Evolutionary conservation across 768 basidiomycete genomes (phyloP).

Genomic region (Agaricus blazei): DNA sequence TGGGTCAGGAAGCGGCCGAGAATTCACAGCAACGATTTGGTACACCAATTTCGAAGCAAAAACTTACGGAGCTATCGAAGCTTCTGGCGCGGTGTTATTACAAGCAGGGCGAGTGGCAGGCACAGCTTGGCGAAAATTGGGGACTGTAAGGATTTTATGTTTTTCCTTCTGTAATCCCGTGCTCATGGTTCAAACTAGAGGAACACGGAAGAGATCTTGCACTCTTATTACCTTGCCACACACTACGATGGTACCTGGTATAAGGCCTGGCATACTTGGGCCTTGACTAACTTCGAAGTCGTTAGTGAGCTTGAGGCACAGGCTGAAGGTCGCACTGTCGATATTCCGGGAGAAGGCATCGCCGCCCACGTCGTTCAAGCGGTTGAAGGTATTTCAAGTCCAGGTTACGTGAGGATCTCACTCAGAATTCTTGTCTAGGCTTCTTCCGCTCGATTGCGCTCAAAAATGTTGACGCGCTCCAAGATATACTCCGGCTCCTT

Average conservation of each 20-base stretch:
- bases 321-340: constrained; percentile 46
- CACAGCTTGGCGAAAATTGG: constrained; percentile 74
- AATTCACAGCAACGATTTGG: constrained; percentile 29
- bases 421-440: constrained; percentile 35
- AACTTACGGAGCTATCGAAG: constrained; percentile 63
- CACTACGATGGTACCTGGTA: constrained; percentile 95
- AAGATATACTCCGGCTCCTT: constrained; percentile 88
- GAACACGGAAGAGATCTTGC: constrained; percentile 76
- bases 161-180: neutral
- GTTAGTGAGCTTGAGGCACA: constrained; percentile 75
- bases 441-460: constrained; percentile 95
- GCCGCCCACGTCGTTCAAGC: constrained; percentile 87
- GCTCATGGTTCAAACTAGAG: constrained; percentile 36
- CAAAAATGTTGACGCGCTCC: constrained; percentile 84
- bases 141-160: constrained; percentile 47
- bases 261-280: constrained; percentile 99
- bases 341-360: constrained; percentile 58
- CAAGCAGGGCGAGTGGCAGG: constrained; percentile 95
- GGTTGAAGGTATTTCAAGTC: constrained; percentile 54
- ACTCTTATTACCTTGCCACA: constrained; percentile 82
- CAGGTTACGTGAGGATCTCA: constrained; percentile 1
- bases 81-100: constrained; percentile 95
- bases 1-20: constrained; percentile 56
- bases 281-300: constrained; percentile 93
- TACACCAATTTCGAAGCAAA: constrained; percentile 49